Evolutionary conservation across 139 green algal genomes (phyloP).

Genomic region (Tetradesmus obliquus): DNA sequence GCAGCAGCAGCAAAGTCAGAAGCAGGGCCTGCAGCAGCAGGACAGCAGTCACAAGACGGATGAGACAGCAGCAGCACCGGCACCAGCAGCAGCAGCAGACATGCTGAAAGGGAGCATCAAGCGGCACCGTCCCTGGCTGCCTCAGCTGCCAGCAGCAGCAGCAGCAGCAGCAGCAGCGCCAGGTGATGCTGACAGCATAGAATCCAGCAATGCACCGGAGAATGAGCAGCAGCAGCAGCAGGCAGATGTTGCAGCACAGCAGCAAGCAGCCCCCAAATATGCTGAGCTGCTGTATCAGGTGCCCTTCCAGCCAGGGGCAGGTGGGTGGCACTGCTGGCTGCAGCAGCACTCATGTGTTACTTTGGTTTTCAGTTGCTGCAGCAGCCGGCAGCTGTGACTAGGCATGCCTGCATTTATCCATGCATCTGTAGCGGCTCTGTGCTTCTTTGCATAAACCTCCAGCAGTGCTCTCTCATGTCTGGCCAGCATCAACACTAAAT

Average conservation of each 20-base stretch:
- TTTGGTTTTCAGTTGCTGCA: no score
- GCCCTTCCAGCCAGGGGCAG: slow-evolving; percentile 24
- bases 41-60: neutral
- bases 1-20: neutral
- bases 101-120: slow-evolving; percentile 8
- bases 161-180: neutral
- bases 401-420: no score
- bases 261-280: neutral
- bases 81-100: slow-evolving; percentile 7
- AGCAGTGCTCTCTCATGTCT: no score
- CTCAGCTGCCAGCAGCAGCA: neutral
- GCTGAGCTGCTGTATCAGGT: slow-evolving; percentile 23
- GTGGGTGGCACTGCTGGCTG: neutral
- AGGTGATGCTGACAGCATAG: neutral
- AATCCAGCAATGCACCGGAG: neutral
- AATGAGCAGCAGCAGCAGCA: slow-evolving; percentile 13
- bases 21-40: no score
- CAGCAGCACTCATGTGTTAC: no score
- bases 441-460: no score
- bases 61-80: neutral
- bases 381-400: no score
- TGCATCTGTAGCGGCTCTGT: no score
- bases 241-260: neutral
- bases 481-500: no score
- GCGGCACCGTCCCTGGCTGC: neutral